Evolutionary conservation across 805 yeast genomes (phyloP).

Genomic region (Wickerhamiella galacta): DNA sequence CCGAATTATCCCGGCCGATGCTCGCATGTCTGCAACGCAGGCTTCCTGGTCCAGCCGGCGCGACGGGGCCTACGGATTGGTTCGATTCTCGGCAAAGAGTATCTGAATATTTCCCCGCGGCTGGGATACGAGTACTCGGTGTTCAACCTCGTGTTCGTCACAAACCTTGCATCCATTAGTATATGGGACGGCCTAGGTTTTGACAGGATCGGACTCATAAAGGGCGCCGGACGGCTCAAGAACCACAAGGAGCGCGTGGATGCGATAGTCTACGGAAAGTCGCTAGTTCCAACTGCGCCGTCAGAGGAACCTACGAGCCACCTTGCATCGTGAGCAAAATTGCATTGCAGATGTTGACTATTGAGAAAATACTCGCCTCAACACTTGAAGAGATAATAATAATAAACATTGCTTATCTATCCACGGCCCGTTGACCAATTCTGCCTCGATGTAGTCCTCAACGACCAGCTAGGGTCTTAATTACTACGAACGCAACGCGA

Average conservation of each 20-base stretch:
- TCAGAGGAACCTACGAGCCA: no score
- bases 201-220: conserved; percentile 56
- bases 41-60: conserved; percentile 49
- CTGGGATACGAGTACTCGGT: conserved; percentile 72
- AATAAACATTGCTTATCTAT: no score
- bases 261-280: conserved; percentile 61
- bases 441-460: no score
- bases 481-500: no score
- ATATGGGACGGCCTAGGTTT: conserved; percentile 81
- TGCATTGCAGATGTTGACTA: no score
- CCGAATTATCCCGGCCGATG: conserved; percentile 80
- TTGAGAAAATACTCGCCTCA: no score
- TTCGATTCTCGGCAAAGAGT: conserved; percentile 45
- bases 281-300: no score
- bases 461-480: no score
- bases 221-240: conserved; percentile 56
- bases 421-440: no score
- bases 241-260: conserved; percentile 50
- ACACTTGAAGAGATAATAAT: no score
- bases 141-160: conserved; percentile 72
- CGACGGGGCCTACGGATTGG: conserved; percentile 60
- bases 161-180: conserved; percentile 54
- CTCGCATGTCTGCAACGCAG: conserved; percentile 78
- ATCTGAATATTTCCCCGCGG: conserved; percentile 54
- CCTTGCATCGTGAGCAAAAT: no score